These are phyloP conservation scores for Xylariaceae sp. DNA, from an alignment of 2,329 filamentous ascomycete species.

Conservation along the genomic window DNA sequence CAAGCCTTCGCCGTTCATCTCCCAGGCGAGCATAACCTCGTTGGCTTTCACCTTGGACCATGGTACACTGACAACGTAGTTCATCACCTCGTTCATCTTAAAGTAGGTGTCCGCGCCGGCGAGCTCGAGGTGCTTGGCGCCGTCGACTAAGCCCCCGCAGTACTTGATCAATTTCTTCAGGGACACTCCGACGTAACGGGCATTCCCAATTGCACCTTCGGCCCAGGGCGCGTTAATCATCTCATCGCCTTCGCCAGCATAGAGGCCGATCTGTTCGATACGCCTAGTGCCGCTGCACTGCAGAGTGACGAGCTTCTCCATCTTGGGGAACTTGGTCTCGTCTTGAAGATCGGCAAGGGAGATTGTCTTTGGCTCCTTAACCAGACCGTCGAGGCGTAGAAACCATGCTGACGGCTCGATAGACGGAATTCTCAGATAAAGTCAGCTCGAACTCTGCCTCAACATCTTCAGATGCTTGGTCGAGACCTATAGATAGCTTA, in stretches of 20 bases:
- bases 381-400: constrained; percentile 56
- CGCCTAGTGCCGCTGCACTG: constrained; percentile 67
- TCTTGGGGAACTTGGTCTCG: constrained; percentile 54
- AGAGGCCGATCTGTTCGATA: constrained; percentile 62
- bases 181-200: constrained; percentile 57
- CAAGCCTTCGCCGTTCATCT: constrained; percentile 65
- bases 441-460: not conserved
- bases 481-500: not conserved
- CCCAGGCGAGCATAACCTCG: constrained; percentile 65
- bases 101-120: constrained; percentile 71
- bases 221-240: constrained; percentile 53
- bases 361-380: constrained; percentile 52
- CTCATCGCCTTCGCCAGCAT: constrained; percentile 65
- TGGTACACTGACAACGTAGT: constrained; percentile 65
- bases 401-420: constrained; percentile 54
- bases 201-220: constrained; percentile 64
- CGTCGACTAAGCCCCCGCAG: constrained; percentile 55
- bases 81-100: constrained; percentile 60
- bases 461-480: too few relatives aligned
- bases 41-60: constrained; percentile 63
- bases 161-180: constrained; percentile 67
- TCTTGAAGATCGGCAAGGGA: constrained; percentile 58
- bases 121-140: constrained; percentile 61
- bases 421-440: constrained; percentile 45
- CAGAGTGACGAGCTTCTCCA: constrained; percentile 55